A percentile compares a stretch with the other conserved stretches of the same genome.
These are phyloP conservation scores for Schizopora paradoxa DNA, from an alignment of 1,284 basidiomycete genomes.

Conservation along the genomic window DNA sequence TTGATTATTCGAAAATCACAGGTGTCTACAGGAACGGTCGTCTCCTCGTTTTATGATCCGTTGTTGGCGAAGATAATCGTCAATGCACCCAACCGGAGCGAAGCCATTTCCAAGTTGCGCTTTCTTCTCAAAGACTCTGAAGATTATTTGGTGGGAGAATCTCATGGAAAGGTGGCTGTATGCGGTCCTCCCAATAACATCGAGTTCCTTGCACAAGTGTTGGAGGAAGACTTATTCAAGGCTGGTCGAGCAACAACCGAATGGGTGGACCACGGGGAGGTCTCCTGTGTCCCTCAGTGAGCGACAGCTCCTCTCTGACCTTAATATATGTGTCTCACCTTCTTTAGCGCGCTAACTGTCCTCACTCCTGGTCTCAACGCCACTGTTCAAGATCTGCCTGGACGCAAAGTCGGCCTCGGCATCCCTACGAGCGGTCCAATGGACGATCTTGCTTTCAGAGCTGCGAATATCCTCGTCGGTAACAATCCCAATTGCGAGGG, in stretches of 20 bases:
- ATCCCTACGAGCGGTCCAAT: slow-evolving; percentile 67
- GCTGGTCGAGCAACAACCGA: slow-evolving; percentile 48
- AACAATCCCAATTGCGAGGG: slow-evolving; percentile 51
- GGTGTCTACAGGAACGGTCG: slow-evolving; percentile 46
- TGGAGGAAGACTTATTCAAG: slow-evolving; percentile 36
- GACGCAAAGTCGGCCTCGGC: slow-evolving; percentile 51
- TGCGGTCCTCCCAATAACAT: slow-evolving; percentile 54
- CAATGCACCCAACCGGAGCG: slow-evolving; percentile 34
- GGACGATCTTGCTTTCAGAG: slow-evolving; percentile 54
- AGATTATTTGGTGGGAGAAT: slow-evolving; percentile 17
- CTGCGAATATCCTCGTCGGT: slow-evolving; percentile 58
- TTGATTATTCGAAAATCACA: slow-evolving; percentile 19
- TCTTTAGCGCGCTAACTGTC: slow-evolving; percentile 49
- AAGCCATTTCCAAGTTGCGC: slow-evolving; percentile 33
- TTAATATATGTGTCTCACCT: slow-evolving; percentile 18
- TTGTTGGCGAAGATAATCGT: slow-evolving; percentile 53
- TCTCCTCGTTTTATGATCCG: slow-evolving; percentile 57
- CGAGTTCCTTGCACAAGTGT: slow-evolving; percentile 44
- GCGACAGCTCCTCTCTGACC: slow-evolving; percentile 8
- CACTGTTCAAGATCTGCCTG: slow-evolving; percentile 62
- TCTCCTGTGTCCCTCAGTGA: slow-evolving; percentile 40
- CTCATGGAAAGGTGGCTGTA: slow-evolving; percentile 35
- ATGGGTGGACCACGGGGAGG: slow-evolving; percentile 44
- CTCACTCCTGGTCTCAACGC: slow-evolving; percentile 53
- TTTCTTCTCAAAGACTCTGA: background rate